A percentile compares a stretch with the other conserved stretches of the same genome.
Conservation (phyloP, 805 yeast species). For the Clavispora vitiphila region DNA sequence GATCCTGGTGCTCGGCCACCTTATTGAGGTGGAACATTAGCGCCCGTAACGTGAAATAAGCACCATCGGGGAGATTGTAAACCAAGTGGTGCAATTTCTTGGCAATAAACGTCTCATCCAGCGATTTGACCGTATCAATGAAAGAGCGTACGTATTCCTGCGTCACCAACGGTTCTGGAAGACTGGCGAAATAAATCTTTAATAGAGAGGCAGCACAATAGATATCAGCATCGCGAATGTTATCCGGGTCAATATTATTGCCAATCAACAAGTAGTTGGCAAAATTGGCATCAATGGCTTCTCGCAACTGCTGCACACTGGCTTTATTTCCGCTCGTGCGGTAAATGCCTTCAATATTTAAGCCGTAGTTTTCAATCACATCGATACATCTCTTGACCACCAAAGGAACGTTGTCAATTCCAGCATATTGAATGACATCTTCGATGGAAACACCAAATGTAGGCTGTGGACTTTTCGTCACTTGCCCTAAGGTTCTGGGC, state of each 20-base stretch:
- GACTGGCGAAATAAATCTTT: conserved; percentile 73
- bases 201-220: conserved; percentile 83
- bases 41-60: conserved; percentile 85
- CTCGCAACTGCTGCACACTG: conserved; percentile 68
- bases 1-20: conserved; percentile 55
- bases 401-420: conserved; percentile 85
- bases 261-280: conserved; percentile 48
- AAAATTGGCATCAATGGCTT: conserved; percentile 71
- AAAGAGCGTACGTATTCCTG: conserved; percentile 55
- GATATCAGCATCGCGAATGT: conserved; percentile 71
- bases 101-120: conserved; percentile 43
- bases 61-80: conserved; percentile 88
- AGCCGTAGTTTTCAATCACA: conserved; percentile 79
- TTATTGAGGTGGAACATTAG: conserved; percentile 80
- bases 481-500: conserved; percentile 24
- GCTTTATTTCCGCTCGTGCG: conserved; percentile 75
- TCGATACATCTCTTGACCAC: conserved; percentile 85
- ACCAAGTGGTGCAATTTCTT: conserved; percentile 84
- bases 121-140: conserved; percentile 58
- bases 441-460: conserved; percentile 87
- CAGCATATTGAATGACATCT: conserved; percentile 66
- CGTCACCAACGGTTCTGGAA: conserved; percentile 86
- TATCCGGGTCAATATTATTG: conserved; percentile 33
- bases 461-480: conserved; percentile 24
- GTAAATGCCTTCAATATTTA: conserved; percentile 84